These are phyloP conservation scores for Paspalum notatum DNA, from an alignment of 176 grass and related monocot genomes.

Conservation along the genomic window DNA sequence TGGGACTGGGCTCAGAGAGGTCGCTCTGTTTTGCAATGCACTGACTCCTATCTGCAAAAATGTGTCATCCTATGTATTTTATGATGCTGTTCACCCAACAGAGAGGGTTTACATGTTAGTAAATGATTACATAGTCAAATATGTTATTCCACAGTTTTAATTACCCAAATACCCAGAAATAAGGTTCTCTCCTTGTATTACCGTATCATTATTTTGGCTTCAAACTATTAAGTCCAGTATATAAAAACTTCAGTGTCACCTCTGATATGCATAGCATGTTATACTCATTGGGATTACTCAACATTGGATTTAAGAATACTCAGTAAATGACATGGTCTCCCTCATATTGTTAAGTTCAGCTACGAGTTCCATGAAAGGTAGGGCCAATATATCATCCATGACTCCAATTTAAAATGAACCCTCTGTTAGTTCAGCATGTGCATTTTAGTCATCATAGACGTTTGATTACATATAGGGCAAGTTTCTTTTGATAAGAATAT, in stretches of 20 bases:
- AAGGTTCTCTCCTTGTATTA: slow-evolving; percentile 18
- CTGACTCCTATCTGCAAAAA: slow-evolving; percentile 67
- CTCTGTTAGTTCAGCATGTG: not conserved
- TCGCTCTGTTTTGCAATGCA: slow-evolving; percentile 62
- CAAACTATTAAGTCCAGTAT: slow-evolving; percentile 6
- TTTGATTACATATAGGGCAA: not conserved
- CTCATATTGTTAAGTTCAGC: not conserved
- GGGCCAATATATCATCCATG: not conserved
- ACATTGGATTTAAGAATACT: not conserved
- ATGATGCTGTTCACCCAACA: slow-evolving; percentile 82
- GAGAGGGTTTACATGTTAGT: slow-evolving; percentile 69
- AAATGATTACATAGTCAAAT: slow-evolving; percentile 66
- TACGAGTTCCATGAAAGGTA: not conserved
- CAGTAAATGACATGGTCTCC: not conserved
- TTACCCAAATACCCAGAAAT: slow-evolving; percentile 31
- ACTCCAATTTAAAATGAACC: not conserved
- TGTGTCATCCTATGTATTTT: slow-evolving; percentile 69
- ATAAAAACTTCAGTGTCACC: not conserved
- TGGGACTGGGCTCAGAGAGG: slow-evolving; percentile 74
- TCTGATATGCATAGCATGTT: not conserved
- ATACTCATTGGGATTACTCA: not conserved
- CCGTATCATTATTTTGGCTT: slow-evolving; percentile 1
- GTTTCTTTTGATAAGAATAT: no score
- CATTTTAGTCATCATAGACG: not conserved
- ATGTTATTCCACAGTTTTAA: slow-evolving; percentile 55